Percentiles rank a stretch among this genome's conserved stretches.
Evolutionary conservation across 1,284 basidiomycete genomes (phyloP).

Genomic region (Meira nashicola): DNA sequence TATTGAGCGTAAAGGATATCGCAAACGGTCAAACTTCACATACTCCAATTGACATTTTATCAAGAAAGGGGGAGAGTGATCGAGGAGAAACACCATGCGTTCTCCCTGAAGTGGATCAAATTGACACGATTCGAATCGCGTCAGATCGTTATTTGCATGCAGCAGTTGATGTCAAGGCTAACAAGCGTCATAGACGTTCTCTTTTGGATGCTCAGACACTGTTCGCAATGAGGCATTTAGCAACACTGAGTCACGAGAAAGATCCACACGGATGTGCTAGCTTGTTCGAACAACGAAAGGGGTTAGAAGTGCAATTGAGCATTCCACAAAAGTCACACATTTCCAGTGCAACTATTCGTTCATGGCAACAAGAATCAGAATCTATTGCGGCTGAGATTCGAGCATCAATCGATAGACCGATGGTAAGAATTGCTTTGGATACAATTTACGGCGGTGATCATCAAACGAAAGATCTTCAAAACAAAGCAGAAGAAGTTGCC

Average conservation of each 20-base stretch:
- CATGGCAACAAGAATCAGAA: no score
- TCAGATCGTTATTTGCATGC: background rate
- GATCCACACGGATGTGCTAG: background rate
- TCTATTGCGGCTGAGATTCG: no score
- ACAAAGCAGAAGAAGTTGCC: background rate
- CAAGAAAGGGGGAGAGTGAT: background rate
- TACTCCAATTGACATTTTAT: conserved; percentile 18
- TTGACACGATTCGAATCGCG: conserved; percentile 1
- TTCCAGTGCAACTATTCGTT: no score
- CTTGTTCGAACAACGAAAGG: no score
- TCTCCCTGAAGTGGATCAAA: conserved; percentile 4
- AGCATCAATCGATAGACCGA: background rate
- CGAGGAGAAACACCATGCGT: conserved; percentile 5
- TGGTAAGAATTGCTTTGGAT: background rate
- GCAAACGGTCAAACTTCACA: conserved; percentile 31
- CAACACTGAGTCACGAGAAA: background rate
- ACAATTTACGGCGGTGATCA: background rate
- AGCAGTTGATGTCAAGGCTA: background rate
- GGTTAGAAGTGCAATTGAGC: no score
- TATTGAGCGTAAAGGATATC: conserved; percentile 68
- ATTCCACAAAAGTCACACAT: no score
- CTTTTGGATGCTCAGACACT: background rate
- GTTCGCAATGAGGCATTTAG: background rate
- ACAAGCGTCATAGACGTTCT: background rate
- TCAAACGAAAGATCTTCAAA: background rate